Conservation (phyloP, 2,329 filamentous ascomycete species). For the Hawksworthiomyces lignivorus region DNA sequence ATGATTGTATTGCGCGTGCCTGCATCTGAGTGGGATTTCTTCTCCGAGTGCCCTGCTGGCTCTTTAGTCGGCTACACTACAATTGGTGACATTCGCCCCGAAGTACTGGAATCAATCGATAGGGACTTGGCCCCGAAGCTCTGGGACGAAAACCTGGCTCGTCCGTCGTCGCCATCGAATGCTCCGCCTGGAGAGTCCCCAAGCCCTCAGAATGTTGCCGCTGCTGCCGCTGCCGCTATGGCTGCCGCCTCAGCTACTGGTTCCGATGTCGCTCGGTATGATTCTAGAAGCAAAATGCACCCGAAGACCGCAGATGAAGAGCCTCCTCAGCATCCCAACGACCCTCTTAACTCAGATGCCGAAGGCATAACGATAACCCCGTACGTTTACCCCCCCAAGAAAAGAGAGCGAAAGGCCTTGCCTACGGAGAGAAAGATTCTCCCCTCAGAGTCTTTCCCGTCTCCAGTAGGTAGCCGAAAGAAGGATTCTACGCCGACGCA, state of each 20-base stretch:
- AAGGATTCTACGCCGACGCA: neutral
- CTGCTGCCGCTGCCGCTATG: too few species aligned
- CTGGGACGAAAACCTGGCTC: conserved; percentile 5
- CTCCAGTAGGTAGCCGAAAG: neutral
- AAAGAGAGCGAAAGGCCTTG: conserved; percentile 13
- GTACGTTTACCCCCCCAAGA: neutral
- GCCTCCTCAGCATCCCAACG: neutral
- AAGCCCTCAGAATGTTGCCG: too few species aligned
- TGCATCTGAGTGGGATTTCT: conserved; percentile 9
- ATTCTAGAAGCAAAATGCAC: too few species aligned
- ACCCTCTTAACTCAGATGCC: too few species aligned
- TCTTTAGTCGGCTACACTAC: conserved; percentile 15
- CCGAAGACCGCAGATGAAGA: neutral
- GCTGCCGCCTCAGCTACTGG: too few species aligned
- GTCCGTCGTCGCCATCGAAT: too few species aligned
- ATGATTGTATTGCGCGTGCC: conserved; percentile 15
- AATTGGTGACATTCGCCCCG: conserved; percentile 8
- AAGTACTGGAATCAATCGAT: conserved; percentile 10
- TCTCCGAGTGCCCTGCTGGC: conserved; percentile 12
- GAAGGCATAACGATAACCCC: too few species aligned
- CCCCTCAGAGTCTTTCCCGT: conserved; percentile 4
- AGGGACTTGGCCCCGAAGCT: conserved; percentile 12
- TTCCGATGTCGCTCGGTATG: too few species aligned
- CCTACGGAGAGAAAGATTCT: conserved; percentile 15
- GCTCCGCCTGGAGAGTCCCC: too few species aligned